Conservation (phyloP, 2,329 filamentous ascomycete genomes). For the Huntiella omanensis region DNA sequence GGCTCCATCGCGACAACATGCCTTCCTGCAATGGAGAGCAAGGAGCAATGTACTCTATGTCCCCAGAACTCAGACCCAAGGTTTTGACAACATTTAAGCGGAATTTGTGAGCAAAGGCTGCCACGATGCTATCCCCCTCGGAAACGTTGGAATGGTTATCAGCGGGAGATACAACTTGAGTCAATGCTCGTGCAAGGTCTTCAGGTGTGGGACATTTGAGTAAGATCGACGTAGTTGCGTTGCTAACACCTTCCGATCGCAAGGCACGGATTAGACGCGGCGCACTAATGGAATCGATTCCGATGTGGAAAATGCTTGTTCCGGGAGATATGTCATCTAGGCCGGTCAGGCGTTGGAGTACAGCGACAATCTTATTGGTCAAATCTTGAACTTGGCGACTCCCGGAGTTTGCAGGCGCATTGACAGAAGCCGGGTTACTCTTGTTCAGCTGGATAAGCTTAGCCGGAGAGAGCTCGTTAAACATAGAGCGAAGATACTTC, state of each 20-base stretch:
- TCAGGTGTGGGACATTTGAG: slow-evolving; percentile 40
- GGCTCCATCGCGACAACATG: slow-evolving; percentile 55
- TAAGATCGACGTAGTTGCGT: slow-evolving; percentile 45
- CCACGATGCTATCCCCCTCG: slow-evolving; percentile 11
- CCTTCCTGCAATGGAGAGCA: slow-evolving; percentile 78
- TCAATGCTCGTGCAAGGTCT: slow-evolving; percentile 21
- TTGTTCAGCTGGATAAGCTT: slow-evolving; percentile 26
- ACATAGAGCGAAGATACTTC: slow-evolving; percentile 49
- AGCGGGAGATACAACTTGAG: no score
- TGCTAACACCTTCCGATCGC: slow-evolving; percentile 39
- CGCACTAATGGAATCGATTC: slow-evolving; percentile 73
- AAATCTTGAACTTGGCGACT: no score
- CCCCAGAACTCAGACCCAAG: slow-evolving; percentile 28
- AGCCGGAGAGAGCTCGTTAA: slow-evolving; percentile 38
- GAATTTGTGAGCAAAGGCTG: slow-evolving; percentile 45
- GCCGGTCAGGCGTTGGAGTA: no score
- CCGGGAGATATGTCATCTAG: slow-evolving; percentile 16
- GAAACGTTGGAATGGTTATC: no score
- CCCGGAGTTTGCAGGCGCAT: no score
- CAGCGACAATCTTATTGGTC: no score
- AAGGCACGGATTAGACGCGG: slow-evolving; percentile 49
- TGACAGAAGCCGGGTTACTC: no score
- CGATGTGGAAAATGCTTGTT: slow-evolving; percentile 66
- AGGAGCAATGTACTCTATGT: slow-evolving; percentile 57
- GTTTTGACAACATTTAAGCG: slow-evolving; percentile 29